A percentile compares a stretch with the other conserved stretches of the same genome.
Conservation (phyloP, 2,329 filamentous ascomycete species). For the Cephalotrichum gorgonifer region DNA sequence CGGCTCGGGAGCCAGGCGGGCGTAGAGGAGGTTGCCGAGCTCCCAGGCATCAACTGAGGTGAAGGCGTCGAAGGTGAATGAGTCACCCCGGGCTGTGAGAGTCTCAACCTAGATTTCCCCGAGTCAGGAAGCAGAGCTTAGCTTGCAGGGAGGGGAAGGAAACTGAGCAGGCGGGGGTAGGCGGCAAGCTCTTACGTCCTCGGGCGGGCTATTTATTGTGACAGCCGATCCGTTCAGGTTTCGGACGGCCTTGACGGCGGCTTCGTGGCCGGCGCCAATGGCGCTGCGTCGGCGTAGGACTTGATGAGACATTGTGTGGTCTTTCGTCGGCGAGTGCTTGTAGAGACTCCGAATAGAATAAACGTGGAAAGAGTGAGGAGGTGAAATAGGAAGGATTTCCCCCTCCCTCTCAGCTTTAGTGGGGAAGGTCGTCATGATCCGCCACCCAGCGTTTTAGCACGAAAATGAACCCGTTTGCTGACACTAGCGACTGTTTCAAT, state of each 20-base stretch:
- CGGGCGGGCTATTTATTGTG: not conserved
- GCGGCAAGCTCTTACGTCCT: not conserved
- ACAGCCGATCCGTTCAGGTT: not conserved
- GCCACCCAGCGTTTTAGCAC: too few relatives aligned
- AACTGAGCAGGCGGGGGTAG: not conserved
- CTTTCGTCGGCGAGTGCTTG: not conserved
- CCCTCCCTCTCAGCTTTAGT: not conserved
- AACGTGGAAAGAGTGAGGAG: not conserved
- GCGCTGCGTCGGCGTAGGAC: slow-evolving; percentile 4
- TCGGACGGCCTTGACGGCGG: slow-evolving; percentile 4
- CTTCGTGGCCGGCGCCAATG: slow-evolving; percentile 5
- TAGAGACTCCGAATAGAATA: not conserved
- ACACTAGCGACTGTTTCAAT: too few relatives aligned
- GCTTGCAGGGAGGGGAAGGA: not conserved
- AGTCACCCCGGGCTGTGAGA: slow-evolving; percentile 26
- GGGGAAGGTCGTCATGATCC: too few relatives aligned
- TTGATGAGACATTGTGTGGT: slow-evolving; percentile 5
- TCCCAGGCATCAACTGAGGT: slow-evolving; percentile 54
- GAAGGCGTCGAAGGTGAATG: slow-evolving; percentile 40
- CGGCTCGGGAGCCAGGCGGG: slow-evolving; percentile 45
- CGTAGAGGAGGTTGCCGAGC: slow-evolving; percentile 54
- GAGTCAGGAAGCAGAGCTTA: not conserved
- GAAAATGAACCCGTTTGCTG: too few relatives aligned
- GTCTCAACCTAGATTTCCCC: slow-evolving; percentile 12
- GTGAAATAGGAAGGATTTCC: not conserved